phyloP scores from a whole-genome alignment of 2,329 filamentous ascomycete species.

The Aureobasidium uvarum region DNA sequence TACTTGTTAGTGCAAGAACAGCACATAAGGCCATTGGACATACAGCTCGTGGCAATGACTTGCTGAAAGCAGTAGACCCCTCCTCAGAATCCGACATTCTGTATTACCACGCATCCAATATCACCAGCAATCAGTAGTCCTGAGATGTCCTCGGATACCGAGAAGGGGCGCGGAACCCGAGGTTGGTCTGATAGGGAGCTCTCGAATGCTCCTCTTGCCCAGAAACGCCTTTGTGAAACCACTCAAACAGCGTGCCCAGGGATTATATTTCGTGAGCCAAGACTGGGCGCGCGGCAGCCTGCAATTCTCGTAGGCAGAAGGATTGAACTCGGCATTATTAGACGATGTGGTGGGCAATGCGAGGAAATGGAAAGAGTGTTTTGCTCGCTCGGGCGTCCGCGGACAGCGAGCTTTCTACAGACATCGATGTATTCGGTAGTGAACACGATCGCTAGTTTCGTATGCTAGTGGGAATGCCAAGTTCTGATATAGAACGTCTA shows the following conservation, averaged over 20 bases:
- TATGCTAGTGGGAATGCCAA: background rate
- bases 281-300: background rate
- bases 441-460: too few species aligned
- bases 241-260: background rate
- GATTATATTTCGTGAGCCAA: background rate
- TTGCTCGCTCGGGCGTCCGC: slow-evolving; percentile 6
- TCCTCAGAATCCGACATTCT: slow-evolving; percentile 9
- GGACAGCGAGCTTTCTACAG: slow-evolving; percentile 1
- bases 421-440: background rate
- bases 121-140: background rate
- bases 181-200: background rate
- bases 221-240: background rate
- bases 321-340: background rate
- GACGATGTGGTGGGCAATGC: background rate
- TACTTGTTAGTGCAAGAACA: background rate
- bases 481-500: background rate
- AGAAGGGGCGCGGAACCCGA: background rate
- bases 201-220: background rate
- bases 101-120: background rate
- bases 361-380: background rate
- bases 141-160: background rate
- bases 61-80: slow-evolving; percentile 14
- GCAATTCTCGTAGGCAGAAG: background rate
- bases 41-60: slow-evolving; percentile 20
- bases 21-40: background rate